A percentile compares a stretch with the other conserved stretches of the same genome.
phyloP scores from a whole-genome alignment of 139 green algal species.

The Chlorella sp. region DNA sequence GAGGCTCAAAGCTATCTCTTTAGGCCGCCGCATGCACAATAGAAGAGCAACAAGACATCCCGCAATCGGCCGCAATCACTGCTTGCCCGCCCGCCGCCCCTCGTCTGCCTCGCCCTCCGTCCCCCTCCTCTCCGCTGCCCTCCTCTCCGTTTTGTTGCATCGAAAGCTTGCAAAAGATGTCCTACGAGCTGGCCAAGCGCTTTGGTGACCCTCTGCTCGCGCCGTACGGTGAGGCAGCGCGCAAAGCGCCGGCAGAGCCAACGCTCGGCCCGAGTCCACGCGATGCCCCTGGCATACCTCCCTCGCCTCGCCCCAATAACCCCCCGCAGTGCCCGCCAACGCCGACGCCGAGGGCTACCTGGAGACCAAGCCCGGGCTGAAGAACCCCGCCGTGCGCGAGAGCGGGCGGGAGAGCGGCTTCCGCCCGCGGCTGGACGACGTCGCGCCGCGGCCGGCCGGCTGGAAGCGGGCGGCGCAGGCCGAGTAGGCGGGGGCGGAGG shows the following conservation, averaged over 20 bases:
- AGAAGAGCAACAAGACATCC: no score
- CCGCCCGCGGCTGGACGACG: not conserved
- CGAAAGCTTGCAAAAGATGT: not conserved
- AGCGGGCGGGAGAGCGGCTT: slow-evolving; percentile 12
- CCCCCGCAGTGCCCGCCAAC: slow-evolving; percentile 22
- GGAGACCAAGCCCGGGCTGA: slow-evolving; percentile 25
- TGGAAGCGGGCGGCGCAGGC: not conserved
- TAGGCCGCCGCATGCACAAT: no score
- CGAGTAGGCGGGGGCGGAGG: no score
- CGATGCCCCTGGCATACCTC: no score
- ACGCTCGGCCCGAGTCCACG: no score
- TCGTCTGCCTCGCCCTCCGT: no score
- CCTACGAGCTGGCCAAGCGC: slow-evolving; percentile 6
- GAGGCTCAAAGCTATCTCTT: no score
- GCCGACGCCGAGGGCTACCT: slow-evolving; percentile 19
- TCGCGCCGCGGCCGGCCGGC: slow-evolving; percentile 2
- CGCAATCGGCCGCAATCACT: no score
- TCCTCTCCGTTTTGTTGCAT: no score
- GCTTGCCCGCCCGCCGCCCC: no score
- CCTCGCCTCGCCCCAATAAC: not conserved
- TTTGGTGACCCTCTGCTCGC: slow-evolving; percentile 10
- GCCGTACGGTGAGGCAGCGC: slow-evolving; percentile 10
- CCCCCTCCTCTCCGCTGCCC: no score
- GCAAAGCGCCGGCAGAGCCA: not conserved
- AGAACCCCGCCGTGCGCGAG: slow-evolving; percentile 12